Percentiles rank a stretch among this genome's conserved stretches.
These are phyloP conservation scores for Paramecium tetraurelia DNA, from an alignment of 73 alveolate genomes.

Conservation along the genomic window DNA sequence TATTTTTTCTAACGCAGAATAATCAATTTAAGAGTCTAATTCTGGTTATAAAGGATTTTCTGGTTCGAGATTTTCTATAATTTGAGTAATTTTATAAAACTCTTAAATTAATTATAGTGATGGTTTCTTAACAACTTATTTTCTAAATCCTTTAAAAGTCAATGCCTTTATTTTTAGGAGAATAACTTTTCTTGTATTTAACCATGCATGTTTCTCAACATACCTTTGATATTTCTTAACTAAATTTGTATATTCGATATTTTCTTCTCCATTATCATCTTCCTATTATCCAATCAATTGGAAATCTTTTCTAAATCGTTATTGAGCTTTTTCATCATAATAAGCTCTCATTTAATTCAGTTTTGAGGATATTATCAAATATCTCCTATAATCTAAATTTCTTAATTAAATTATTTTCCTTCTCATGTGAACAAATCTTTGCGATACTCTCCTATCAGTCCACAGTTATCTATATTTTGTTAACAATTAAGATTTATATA, in stretches of 20 bases:
- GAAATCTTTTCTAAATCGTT: neutral
- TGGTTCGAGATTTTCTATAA: neutral
- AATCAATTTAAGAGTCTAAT: neutral
- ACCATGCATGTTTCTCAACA: neutral
- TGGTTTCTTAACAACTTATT: neutral
- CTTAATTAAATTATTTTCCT: neutral
- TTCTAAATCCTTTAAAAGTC: constrained; percentile 16
- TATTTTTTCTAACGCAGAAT: neutral
- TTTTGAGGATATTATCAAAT: neutral
- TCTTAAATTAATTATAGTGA: neutral
- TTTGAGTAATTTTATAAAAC: neutral
- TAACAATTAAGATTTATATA: neutral
- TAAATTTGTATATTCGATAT: neutral
- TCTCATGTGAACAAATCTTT: neutral
- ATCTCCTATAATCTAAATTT: neutral
- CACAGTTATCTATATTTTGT: neutral
- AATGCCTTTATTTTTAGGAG: neutral
- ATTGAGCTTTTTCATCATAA: neutral
- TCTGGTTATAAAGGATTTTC: neutral
- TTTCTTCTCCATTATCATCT: neutral
- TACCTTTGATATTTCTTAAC: neutral
- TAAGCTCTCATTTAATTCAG: neutral
- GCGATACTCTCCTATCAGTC: neutral
- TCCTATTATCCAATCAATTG: neutral
- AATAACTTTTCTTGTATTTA: neutral